Evolutionary conservation across 2,329 filamentous ascomycete genomes (phyloP), one percentile per base, ranked within the genome.

Genomic region (Cercospora berteroae): DNA sequence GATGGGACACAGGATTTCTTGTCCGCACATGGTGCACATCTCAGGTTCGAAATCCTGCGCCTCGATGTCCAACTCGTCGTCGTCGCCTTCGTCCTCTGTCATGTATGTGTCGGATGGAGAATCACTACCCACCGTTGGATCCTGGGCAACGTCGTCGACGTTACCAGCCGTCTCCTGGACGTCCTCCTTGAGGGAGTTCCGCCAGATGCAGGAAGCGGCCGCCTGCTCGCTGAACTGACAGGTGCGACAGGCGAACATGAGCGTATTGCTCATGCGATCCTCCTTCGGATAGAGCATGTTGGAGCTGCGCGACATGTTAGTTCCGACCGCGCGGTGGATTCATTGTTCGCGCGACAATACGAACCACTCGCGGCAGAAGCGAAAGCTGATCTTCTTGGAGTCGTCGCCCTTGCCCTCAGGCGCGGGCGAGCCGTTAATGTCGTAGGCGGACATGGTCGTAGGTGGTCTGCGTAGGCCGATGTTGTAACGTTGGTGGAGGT

Each of bases 271-370:
- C 69, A 89, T 85, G 70, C 90, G 89, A 81, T 99, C 93, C 84
- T 99, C 96, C 82, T 96, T 95, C 60, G 95, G 95, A 78, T 98
- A 98, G 64, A 99, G 86, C 87, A 99, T 91, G 85, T 99, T 99
- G 75, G 94, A 97, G 83, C 89, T 91, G 74, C 42, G 29, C 27
- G 52, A 67, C 70, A 50, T 62, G 65, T 58, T 29, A 70, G 66
- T 27, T 48, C 12, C 64, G 42, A 42, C 6, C 16, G 61, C n/a
- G 9, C 23, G 27, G 12, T 10, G 20, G 8, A 57, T n/a, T 56
- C n/a, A 25, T 39, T 23, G 23, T 59, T 20, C 52, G 36, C 4
- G 39, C 44, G 25, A 52, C 20, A 63, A 52, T 29, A 59, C 66
- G 55, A 59, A 90, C 89, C 95, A 99, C 86, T 99, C 95, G 75